Conservation (phyloP, 2,329 filamentous ascomycete species). For the Epichloe uncinata region DNA sequence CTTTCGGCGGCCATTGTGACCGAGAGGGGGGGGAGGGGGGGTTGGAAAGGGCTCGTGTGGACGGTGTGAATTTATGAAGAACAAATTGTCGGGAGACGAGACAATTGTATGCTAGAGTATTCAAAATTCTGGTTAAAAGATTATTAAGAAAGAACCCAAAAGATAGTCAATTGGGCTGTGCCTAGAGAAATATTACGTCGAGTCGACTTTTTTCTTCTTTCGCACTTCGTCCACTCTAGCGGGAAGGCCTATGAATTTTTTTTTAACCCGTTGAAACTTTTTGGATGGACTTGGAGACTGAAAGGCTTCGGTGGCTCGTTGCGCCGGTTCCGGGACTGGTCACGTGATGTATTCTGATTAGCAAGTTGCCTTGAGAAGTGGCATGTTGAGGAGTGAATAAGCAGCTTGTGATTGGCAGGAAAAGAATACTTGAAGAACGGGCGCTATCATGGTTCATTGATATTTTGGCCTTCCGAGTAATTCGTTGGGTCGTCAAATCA, state of each 20-base stretch:
- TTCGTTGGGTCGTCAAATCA: too few relatives aligned
- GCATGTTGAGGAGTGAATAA: not conserved
- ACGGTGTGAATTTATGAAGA: too few relatives aligned
- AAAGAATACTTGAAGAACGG: not conserved
- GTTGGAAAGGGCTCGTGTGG: too few relatives aligned
- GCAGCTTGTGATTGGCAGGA: not conserved
- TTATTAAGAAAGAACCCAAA: not conserved
- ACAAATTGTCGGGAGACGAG: not conserved
- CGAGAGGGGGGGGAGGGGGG: too few relatives aligned
- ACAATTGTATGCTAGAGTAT: not conserved
- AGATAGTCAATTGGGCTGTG: conserved; percentile 11
- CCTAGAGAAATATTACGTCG: not conserved
- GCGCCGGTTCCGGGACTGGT: conserved; percentile 16
- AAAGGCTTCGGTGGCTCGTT: conserved; percentile 16
- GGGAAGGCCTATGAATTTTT: conserved; percentile 19
- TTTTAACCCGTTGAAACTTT: conserved; percentile 17
- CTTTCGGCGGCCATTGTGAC: conserved; percentile 33
- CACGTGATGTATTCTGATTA: conserved; percentile 4
- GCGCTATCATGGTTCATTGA: not conserved
- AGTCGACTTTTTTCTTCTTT: not conserved
- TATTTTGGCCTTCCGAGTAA: too few relatives aligned
- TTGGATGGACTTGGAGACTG: conserved; percentile 15
- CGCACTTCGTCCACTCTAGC: conserved; percentile 6
- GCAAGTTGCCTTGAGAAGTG: not conserved
- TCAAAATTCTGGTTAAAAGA: not conserved